A percentile compares a stretch with the other conserved stretches of the same genome.
Conservation (phyloP, 768 basidiomycete species). For the Boletus subcaerulescens region DNA sequence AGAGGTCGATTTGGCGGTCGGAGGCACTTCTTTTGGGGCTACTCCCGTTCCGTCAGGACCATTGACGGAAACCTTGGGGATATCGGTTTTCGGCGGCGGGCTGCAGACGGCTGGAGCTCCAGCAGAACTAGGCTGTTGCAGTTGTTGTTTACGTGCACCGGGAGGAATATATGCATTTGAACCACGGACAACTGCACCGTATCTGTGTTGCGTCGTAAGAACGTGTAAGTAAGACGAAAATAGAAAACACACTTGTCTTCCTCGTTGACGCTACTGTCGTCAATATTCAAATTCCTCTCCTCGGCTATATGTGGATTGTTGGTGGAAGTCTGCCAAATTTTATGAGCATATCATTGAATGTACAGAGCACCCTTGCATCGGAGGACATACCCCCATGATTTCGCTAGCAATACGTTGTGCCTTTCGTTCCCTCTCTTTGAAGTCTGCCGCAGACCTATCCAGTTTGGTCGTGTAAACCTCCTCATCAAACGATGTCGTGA, state of each 20-base stretch:
- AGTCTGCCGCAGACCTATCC: conserved; percentile 81
- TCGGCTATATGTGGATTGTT: conserved; percentile 87
- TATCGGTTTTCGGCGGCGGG: conserved; percentile 38
- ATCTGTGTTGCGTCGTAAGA: conserved; percentile 48
- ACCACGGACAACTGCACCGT: conserved; percentile 86
- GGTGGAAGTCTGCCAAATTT: conserved; percentile 46
- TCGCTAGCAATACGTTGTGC: conserved; percentile 89
- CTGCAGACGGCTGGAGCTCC: conserved; percentile 30
- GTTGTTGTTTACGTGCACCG: conserved; percentile 65
- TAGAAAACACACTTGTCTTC: conserved; percentile 80
- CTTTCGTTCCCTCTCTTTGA: conserved; percentile 81
- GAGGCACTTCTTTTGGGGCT: conserved; percentile 39
- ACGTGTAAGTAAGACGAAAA: conserved; percentile 16
- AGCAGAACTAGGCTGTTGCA: conserved; percentile 13
- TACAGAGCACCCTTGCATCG: background rate
- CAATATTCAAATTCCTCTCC: conserved; percentile 65
- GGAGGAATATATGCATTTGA: conserved; percentile 94
- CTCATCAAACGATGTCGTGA: conserved; percentile 90
- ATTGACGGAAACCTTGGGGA: conserved; percentile 75
- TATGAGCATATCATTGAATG: conserved; percentile 9
- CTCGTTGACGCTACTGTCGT: conserved; percentile 80
- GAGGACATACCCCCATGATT: conserved; percentile 71
- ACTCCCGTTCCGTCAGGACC: conserved; percentile 67
- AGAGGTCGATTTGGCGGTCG: conserved; percentile 61
- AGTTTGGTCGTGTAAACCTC: conserved; percentile 93